Evolutionary conservation across 306 rosid genomes (phyloP), one percentile per base, ranked within the genome.

Genomic region (Vigna reflexopilosa): DNA sequence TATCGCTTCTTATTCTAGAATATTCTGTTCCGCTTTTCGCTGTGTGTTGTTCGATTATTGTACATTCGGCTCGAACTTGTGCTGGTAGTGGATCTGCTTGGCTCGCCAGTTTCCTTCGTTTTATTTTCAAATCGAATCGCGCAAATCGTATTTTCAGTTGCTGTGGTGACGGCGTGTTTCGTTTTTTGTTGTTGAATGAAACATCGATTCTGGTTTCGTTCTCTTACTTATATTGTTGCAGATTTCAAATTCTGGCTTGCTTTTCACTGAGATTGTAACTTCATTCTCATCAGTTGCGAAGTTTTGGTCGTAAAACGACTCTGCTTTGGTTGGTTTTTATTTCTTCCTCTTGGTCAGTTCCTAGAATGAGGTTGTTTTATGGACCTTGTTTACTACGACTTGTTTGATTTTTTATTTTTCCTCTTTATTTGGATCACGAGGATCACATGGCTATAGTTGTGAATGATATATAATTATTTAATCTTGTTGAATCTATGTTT

Each of bases 41-140:
- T n/a, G 32, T 24, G 10, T 42, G 15, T 3, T 45, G 15, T 45
- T 45, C 50, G 2, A 45, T 11, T 45, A 40, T 32, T 26, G 7
- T 44, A 52, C 57, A 44, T 57, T 82, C 75, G 51, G 38, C 22
- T 70, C 44, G n/a, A 28, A 24, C 68, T 52, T 2, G 51, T 51
- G 26, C 5, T 70, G 63, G 55, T 75, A 68, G 77, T 28, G 76
- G 81, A 80, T 86, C 84, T 75, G 40, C 75, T 70, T 64, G 32
- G 1, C 71, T 75, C 48, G 55, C 19, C 1, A 9, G 22, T 68
- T 73, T 78, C 44, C 24, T 79, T 83, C 10, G 36, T 52, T 68
- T 50, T 2, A 22, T 62, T 62, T 73, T 59, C n/a, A 38, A 82
- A 52, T 54, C 32, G 45, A 28, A 9, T 52, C 9, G 20, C n/a